phyloP scores from a whole-genome alignment of 306 rosid genomes.

The Hippophae gyantsensis region DNA sequence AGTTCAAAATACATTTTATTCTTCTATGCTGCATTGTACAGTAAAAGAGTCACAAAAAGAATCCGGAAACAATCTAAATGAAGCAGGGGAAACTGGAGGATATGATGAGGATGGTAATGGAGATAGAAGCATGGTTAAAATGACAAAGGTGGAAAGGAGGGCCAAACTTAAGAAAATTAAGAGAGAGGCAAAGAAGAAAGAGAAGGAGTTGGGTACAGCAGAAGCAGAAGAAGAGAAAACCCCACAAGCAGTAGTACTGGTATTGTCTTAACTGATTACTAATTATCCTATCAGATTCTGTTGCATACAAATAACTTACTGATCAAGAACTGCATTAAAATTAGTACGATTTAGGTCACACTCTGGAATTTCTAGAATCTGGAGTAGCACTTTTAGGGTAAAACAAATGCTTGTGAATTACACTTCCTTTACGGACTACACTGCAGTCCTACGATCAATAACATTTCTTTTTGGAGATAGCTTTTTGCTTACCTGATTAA shows the following conservation, averaged over 20 bases:
- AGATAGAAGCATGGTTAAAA: slow-evolving; percentile 44
- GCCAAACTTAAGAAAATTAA: slow-evolving; percentile 65
- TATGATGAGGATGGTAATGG: slow-evolving; percentile 26
- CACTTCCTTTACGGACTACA: too few relatives aligned
- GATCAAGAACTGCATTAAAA: too few relatives aligned
- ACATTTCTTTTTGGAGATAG: not conserved
- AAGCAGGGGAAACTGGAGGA: slow-evolving; percentile 34
- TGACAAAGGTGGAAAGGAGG: slow-evolving; percentile 76
- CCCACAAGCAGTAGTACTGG: slow-evolving; percentile 79
- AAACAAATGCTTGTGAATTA: too few relatives aligned
- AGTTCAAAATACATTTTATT: slow-evolving; percentile 3
- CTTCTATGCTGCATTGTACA: slow-evolving; percentile 14
- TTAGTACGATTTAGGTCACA: too few relatives aligned
- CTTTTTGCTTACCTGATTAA: slow-evolving; percentile 10
- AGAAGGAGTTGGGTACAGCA: slow-evolving; percentile 36
- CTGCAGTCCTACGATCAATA: too few relatives aligned
- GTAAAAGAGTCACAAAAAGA: slow-evolving; percentile 30
- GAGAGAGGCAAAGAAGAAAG: slow-evolving; percentile 70
- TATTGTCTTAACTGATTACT: slow-evolving; percentile 20
- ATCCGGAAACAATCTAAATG: slow-evolving; percentile 29
- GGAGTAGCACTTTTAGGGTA: too few relatives aligned
- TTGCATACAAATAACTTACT: too few relatives aligned
- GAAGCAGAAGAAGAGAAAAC: slow-evolving; percentile 48
- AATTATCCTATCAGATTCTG: too few relatives aligned
- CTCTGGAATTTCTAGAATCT: too few relatives aligned